Evolutionary conservation across 257 asterid genomes (phyloP).

Genomic region (Petunia secreta): DNA sequence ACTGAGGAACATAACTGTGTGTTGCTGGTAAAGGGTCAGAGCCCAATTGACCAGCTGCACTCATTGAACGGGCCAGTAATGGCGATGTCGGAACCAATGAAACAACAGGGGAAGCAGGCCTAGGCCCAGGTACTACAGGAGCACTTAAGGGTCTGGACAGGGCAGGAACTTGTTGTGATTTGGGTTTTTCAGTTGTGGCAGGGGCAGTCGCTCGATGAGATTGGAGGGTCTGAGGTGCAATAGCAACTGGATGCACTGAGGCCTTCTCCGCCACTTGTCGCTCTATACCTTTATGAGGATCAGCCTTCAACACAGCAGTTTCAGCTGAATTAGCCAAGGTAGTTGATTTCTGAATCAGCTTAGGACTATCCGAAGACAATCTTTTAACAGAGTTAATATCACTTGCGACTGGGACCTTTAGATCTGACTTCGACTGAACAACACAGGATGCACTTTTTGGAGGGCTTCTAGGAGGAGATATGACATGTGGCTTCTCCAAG

Average conservation of each 20-base stretch:
- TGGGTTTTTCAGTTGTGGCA: conserved; percentile 46
- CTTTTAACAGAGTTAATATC: conserved; percentile 42
- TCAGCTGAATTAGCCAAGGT: conserved; percentile 39
- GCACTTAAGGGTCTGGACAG: conserved; percentile 82
- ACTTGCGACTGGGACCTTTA: conserved; percentile 35
- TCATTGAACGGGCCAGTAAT: conserved; percentile 62
- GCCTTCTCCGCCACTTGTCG: conserved; percentile 46
- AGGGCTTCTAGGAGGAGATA: conserved; percentile 56
- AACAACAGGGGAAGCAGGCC: conserved; percentile 52
- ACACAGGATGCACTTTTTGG: conserved; percentile 38
- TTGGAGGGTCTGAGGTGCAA: conserved; percentile 36
- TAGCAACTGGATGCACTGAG: conserved; percentile 35
- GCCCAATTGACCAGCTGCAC: conserved; percentile 72
- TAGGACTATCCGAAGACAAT: conserved; percentile 44
- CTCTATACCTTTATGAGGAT: conserved; percentile 37
- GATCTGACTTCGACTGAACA: conserved; percentile 38
- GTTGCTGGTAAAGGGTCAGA: conserved; percentile 54
- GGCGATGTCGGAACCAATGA: conserved; percentile 63
- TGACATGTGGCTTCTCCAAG: conserved; percentile 31
- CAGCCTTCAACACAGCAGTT: conserved; percentile 41
- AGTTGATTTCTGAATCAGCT: conserved; percentile 42
- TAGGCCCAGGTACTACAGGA: conserved; percentile 59
- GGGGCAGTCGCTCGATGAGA: conserved; percentile 32
- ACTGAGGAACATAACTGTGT: conserved; percentile 64
- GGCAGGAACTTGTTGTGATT: conserved; percentile 41